Evolutionary conservation across 208 protist genomes (phyloP).

Genomic region (Leishmania tarentolae): DNA sequence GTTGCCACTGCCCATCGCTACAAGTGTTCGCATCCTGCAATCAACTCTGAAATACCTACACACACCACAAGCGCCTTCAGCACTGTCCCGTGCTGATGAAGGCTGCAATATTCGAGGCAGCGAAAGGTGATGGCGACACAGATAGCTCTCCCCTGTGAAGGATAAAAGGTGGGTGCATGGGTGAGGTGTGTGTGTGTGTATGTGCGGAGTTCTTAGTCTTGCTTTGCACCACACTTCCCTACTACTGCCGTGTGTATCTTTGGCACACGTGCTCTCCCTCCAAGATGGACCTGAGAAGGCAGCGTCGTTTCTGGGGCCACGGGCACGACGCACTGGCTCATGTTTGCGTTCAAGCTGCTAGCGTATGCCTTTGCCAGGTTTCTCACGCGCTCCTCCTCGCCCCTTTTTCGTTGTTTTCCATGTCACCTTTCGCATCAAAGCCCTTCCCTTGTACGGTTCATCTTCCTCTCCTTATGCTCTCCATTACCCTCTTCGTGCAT

Average conservation of each 20-base stretch:
- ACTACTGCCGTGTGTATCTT: not conserved
- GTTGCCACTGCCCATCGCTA: not conserved
- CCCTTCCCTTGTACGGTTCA: not conserved
- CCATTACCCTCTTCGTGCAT: not conserved
- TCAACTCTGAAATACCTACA: not conserved
- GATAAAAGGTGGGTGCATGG: not conserved
- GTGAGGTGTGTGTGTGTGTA: not conserved
- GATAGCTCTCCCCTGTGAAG: not conserved
- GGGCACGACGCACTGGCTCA: not conserved
- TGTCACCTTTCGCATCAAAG: not conserved
- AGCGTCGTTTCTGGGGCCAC: not conserved
- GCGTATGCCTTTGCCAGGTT: not conserved
- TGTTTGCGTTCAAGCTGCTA: not conserved
- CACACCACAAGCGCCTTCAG: not conserved
- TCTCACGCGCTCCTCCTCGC: conserved; percentile 4
- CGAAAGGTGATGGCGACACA: not conserved
- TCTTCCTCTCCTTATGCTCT: not conserved
- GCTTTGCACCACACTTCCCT: not conserved
- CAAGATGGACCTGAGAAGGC: not conserved
- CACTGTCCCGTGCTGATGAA: not conserved
- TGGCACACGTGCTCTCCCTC: not conserved
- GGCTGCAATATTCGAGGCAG: not conserved
- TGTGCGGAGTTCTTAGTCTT: not conserved
- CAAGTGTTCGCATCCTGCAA: not conserved
- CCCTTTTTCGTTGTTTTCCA: conserved; percentile 2